These are phyloP conservation scores for Russula emetica DNA, from an alignment of 768 basidiomycete genomes.

Conservation along the genomic window DNA sequence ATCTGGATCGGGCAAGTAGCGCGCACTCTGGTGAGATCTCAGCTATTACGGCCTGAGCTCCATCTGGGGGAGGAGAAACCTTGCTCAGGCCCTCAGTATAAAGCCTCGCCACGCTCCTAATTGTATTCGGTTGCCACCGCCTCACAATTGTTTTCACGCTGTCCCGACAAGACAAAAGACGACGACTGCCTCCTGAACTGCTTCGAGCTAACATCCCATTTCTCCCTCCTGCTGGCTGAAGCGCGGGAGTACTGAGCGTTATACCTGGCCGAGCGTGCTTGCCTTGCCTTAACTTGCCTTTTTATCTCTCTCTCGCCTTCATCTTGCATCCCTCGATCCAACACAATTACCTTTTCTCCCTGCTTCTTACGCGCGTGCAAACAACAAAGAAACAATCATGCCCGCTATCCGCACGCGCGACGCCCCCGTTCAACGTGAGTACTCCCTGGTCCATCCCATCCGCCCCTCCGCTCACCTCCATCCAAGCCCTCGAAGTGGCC, in stretches of 20 bases:
- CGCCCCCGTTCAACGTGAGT: conserved; percentile 52
- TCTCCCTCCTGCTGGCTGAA: conserved; percentile 28
- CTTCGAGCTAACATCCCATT: conserved; percentile 23
- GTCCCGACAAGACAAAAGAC: conserved; percentile 27
- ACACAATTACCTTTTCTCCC: conserved; percentile 9
- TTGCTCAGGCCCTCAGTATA: conserved; percentile 16
- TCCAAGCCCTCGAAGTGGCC: conserved; percentile 68
- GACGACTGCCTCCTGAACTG: neutral
- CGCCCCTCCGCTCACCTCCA: conserved; percentile 11
- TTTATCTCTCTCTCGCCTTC: conserved; percentile 15
- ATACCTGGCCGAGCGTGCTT: conserved; percentile 18
- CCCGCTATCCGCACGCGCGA: conserved; percentile 77
- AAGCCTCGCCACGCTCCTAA: conserved; percentile 24
- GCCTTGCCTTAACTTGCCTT: conserved; percentile 21
- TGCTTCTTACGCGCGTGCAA: conserved; percentile 9
- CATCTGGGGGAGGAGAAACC: conserved; percentile 18
- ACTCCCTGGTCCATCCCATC: neutral
- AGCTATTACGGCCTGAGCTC: conserved; percentile 23
- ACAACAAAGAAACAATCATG: conserved; percentile 46
- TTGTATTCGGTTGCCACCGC: conserved; percentile 28
- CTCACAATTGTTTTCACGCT: conserved; percentile 27
- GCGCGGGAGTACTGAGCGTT: conserved; percentile 22
- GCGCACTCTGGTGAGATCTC: conserved; percentile 17
- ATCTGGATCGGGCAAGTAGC: conserved; percentile 25
- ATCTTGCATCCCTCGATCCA: conserved; percentile 13